A percentile compares a stretch with the other conserved stretches of the same genome.
Conservation (phyloP, 1,139 yeast species). For the Candida anutae region DNA sequence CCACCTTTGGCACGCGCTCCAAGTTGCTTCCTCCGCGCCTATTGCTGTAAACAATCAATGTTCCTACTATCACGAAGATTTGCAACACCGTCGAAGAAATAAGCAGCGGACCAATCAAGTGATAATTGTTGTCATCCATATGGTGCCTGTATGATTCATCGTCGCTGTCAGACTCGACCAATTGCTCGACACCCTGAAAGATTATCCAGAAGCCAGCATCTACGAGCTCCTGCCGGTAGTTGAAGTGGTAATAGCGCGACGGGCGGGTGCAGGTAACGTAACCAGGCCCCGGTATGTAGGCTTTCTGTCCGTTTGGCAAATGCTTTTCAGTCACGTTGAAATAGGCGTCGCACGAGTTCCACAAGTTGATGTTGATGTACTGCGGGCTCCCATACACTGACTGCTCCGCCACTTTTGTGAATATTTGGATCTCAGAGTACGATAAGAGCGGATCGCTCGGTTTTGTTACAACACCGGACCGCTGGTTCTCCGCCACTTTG, state of each 20-base stretch:
- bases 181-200: conserved; percentile 38
- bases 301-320: conserved; percentile 9
- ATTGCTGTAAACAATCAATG: conserved; percentile 26
- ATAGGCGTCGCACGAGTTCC: conserved; percentile 42
- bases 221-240: conserved; percentile 36
- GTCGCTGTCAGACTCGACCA: not conserved
- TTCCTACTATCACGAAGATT: conserved; percentile 18
- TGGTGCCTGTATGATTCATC: not conserved
- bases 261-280: conserved; percentile 13
- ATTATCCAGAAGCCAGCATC: conserved; percentile 35
- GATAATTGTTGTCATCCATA: not conserved
- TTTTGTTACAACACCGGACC: conserved; percentile 8
- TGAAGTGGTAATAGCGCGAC: conserved; percentile 23
- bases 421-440: conserved; percentile 41
- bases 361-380: conserved; percentile 32
- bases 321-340: conserved; percentile 19
- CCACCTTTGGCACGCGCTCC: conserved; percentile 16
- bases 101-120: conserved; percentile 17
- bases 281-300: conserved; percentile 12
- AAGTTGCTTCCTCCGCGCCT: conserved; percentile 25
- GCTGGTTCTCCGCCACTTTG: conserved; percentile 21
- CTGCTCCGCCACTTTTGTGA: conserved; percentile 38
- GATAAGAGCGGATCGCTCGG: conserved; percentile 36
- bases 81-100: conserved; percentile 19
- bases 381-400: conserved; percentile 49